These are phyloP conservation scores for Smallanthus sonchifolius DNA, from an alignment of 129 eudicot species.

Conservation along the genomic window DNA sequence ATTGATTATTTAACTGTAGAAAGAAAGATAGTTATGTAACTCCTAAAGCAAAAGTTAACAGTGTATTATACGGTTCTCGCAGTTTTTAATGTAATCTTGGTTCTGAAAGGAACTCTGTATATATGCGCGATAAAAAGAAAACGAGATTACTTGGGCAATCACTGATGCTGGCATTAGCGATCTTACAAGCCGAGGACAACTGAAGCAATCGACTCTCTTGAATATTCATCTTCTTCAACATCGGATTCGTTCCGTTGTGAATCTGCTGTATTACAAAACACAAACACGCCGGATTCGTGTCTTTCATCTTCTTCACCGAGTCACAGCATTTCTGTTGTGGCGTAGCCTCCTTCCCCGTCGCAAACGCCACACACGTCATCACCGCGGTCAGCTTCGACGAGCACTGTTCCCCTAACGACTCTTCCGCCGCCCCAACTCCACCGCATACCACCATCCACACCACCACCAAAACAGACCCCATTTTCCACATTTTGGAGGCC, in stretches of 20 bases:
- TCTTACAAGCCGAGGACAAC: conserved; percentile 34
- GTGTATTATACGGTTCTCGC: too few species aligned
- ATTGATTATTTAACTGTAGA: too few species aligned
- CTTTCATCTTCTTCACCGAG: conserved; percentile 33
- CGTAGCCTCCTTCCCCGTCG: conserved; percentile 23
- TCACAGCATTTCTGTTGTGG: conserved; percentile 36
- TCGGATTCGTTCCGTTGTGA: conserved; percentile 35
- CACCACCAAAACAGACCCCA: not conserved
- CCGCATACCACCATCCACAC: not conserved
- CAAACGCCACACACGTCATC: conserved; percentile 35
- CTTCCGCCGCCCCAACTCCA: not conserved
- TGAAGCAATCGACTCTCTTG: conserved; percentile 30
- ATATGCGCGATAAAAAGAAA: not conserved
- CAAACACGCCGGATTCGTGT: conserved; percentile 36
- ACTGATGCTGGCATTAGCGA: conserved; percentile 32
- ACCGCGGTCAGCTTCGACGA: conserved; percentile 29
- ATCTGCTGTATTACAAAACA: conserved; percentile 38
- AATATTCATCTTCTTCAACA: conserved; percentile 34
- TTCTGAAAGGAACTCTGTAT: too few species aligned
- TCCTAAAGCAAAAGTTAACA: too few species aligned
- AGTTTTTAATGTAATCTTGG: too few species aligned
- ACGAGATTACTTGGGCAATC: conserved; percentile 34
- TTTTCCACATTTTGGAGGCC: conserved; percentile 4
- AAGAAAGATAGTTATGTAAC: too few species aligned
- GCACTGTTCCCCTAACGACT: conserved; percentile 21